A percentile compares a stretch with the other conserved stretches of the same genome.
Conservation (phyloP, 108 stramenopile genomes). For the Cyclotella choctawhatcheeana region DNA sequence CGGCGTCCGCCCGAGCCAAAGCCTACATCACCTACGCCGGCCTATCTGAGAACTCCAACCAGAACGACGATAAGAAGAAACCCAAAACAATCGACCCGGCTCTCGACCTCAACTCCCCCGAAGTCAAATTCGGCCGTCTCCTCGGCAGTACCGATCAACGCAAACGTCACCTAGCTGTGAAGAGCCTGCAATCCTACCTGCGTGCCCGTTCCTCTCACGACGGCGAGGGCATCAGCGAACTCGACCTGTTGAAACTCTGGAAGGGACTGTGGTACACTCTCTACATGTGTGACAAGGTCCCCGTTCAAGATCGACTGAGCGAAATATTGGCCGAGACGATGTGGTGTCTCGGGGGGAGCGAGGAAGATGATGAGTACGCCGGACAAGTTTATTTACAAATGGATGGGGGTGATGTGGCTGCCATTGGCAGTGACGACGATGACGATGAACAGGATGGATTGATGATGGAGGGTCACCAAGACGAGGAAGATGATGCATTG, state of each 20-base stretch:
- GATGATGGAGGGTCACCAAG: constrained; percentile 9
- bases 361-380: constrained; percentile 89
- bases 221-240: constrained; percentile 73
- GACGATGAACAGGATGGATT: constrained; percentile 27
- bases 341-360: constrained; percentile 88
- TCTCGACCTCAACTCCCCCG: constrained; percentile 73
- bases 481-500: constrained; percentile 25
- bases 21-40: constrained; percentile 82
- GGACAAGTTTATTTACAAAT: constrained; percentile 76
- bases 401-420: constrained; percentile 43
- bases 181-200: constrained; percentile 70
- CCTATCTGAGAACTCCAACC: no score
- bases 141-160: constrained; percentile 80
- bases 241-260: constrained; percentile 93
- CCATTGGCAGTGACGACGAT: background rate
- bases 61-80: background rate
- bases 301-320: constrained; percentile 89
- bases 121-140: constrained; percentile 78
- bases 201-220: constrained; percentile 61
- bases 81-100: constrained; percentile 58
- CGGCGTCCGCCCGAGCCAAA: constrained; percentile 66
- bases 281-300: constrained; percentile 90
- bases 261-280: constrained; percentile 93
- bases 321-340: constrained; percentile 74
- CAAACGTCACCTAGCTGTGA: constrained; percentile 72